Evolutionary conservation across 768 basidiomycete genomes (phyloP), one percentile per base, ranked within the genome.

Genomic region (Panellus pusillus): DNA sequence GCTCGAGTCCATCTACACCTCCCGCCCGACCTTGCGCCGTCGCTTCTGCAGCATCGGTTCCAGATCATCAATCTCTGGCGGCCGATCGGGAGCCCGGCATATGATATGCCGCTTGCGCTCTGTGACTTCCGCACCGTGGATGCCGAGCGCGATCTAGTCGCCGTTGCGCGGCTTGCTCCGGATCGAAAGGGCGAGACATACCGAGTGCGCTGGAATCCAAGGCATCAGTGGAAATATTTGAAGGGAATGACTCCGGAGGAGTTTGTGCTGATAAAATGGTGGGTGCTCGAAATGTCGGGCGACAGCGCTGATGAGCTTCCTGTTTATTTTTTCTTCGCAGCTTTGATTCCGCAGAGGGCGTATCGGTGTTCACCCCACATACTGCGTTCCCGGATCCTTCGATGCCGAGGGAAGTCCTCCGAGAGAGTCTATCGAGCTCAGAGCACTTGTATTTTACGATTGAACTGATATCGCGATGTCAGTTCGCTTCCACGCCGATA

Each of bases 381-480:
- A 82, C 80, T n/a, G 82, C 74, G 3, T 87, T 86, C 65, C 54
- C 71, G 28, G 83, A 86, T 53, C 76, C 79, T 2, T 69, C 70
- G 1, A 82, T 80, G 4, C 83, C 1, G 63, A 69, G 35, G 79
- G 71, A 41, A 71, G 79, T 0, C 79, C 77, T 6, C 64, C 70
- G 4, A 68, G 83, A 42, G 76, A 85, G 64, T 84, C 82, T 0
- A 84, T 86, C 44, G 84, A 87, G 66, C 58, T 87, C 19, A 67
- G 83, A 27, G 78, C 82, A 9, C 72, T 87, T 32, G 82, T 85
- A n/a, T 87, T 84, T 62, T 83, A 85, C 60, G 79, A 83, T 36
- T 54, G 47, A 49, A 48, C 41, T 32, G 46, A 44, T 35, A 35
- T 35, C 32, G 32, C 32, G 24, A 24, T 24, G 6, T 24, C 24